Evolutionary conservation across 106 monocot genomes (phyloP), one percentile per base, ranked within the genome.

Genomic region (Posidonia australis): DNA sequence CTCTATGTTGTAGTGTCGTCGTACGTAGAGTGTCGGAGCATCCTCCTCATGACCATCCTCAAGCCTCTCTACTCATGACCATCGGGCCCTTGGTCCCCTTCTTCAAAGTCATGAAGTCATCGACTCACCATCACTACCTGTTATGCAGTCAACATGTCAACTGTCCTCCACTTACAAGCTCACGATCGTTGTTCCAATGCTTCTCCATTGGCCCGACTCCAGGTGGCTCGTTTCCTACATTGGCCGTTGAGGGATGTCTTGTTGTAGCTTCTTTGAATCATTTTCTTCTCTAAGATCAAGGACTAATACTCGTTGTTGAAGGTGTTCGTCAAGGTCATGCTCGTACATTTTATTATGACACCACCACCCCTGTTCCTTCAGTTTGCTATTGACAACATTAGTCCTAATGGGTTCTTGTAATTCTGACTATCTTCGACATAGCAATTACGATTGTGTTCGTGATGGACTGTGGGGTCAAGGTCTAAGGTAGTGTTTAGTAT

Each of bases 381-480:
- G 63, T 32, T 70, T 31, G 70, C 73, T n/a, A 10, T 64, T n/a
- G 36, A 7, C 36, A 7, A 36, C 36, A 7, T 36, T 36, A 58
- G 65, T 9, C 59, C 82, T 9, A 47, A 73, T 30, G 77, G 81
- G 36, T 80, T 85, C 58, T 62, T 77, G 14, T 68, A 82, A 22
- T 63, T 46, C 9, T 89, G 89, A 70, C 63, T 10, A n/a, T 75
- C 45, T 51, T 89, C 5, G 89, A 89, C 57, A 67, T 65, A 1
- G 59, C 75, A 13, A 51, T 79, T 20, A 67, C 79, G 4, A 53
- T 82, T 27, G 18, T 72, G 1, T 73, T 89, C 19, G 63, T 68
- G 5, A 67, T 89, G 28, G 70, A 67, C 47, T 84, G 84, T 9
- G 82, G 84, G 84, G 77, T 85, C 54, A n/a, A n/a, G n/a, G n/a